These are phyloP conservation scores for Populus davidiana DNA, from an alignment of 345 rosid genomes.

Conservation along the genomic window DNA sequence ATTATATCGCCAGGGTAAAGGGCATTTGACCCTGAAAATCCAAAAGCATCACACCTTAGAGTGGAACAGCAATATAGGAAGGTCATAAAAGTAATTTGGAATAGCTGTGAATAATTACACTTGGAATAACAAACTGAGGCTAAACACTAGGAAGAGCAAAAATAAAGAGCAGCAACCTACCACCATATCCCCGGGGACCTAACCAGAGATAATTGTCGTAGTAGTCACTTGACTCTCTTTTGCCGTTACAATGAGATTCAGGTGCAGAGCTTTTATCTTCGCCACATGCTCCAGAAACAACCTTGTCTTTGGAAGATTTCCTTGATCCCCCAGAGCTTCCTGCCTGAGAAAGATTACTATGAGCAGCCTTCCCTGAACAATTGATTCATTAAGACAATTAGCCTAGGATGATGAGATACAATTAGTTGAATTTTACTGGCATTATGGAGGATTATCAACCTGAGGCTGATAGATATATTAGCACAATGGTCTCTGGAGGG, in stretches of 20 bases:
- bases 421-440: constrained; percentile 14
- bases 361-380: constrained; percentile 60
- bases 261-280: constrained; percentile 48
- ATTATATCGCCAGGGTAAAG: constrained; percentile 91
- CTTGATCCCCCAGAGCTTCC: constrained; percentile 57
- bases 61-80: neutral
- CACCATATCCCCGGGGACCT: constrained; percentile 70
- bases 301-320: constrained; percentile 59
- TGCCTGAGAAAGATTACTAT: constrained; percentile 29
- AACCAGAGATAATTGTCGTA: constrained; percentile 57
- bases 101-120: neutral
- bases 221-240: constrained; percentile 38
- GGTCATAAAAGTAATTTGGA: neutral
- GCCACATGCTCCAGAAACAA: constrained; percentile 41
- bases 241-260: constrained; percentile 56
- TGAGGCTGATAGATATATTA: constrained; percentile 78
- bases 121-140: neutral
- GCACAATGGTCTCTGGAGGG: constrained; percentile 71
- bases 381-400: constrained; percentile 16
- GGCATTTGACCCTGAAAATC: constrained; percentile 58
- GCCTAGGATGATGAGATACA: neutral
- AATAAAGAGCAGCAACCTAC: constrained; percentile 41
- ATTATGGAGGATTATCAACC: constrained; percentile 45
- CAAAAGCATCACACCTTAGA: constrained; percentile 8
- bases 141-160: neutral